These are phyloP conservation scores for Trichoderma asperelloides DNA, from an alignment of 495 filamentous ascomycete species.

Conservation along the genomic window DNA sequence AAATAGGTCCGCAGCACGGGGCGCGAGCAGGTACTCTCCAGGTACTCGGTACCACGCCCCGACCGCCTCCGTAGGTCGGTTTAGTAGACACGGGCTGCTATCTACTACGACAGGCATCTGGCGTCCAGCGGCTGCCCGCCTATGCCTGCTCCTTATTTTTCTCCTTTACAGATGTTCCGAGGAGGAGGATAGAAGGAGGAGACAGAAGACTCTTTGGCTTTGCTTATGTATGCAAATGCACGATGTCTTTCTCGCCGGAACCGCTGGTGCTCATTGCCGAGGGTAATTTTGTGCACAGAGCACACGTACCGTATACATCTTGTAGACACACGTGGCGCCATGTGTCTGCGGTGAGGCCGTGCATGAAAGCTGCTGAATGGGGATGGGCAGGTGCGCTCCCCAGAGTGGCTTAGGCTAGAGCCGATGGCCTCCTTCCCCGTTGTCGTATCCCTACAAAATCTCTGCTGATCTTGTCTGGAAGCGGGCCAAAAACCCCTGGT, in stretches of 20 bases:
- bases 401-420: slow-evolving; percentile 3
- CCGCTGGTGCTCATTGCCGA: too few relatives aligned
- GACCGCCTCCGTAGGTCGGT: too few relatives aligned
- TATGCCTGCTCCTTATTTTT: too few relatives aligned
- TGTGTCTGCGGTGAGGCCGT: slow-evolving; percentile 6
- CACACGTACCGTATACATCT: not conserved
- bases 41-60: not conserved
- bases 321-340: not conserved
- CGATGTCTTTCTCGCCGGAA: too few relatives aligned
- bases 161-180: too few relatives aligned
- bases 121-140: too few relatives aligned
- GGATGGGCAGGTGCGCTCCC: slow-evolving; percentile 2
- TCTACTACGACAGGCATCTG: too few relatives aligned
- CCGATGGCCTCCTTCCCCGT: slow-evolving; percentile 1
- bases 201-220: too few relatives aligned
- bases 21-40: not conserved
- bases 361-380: slow-evolving; percentile 2
- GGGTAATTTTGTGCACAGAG: not conserved
- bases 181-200: too few relatives aligned
- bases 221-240: too few relatives aligned
- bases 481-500: slow-evolving; percentile 2
- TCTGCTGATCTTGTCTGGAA: slow-evolving; percentile 1
- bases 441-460: not conserved
- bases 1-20: not conserved
- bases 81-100: too few relatives aligned